Conservation (phyloP, 495 filamentous ascomycete species). For the Hyphodiscus hymeniophilus region DNA sequence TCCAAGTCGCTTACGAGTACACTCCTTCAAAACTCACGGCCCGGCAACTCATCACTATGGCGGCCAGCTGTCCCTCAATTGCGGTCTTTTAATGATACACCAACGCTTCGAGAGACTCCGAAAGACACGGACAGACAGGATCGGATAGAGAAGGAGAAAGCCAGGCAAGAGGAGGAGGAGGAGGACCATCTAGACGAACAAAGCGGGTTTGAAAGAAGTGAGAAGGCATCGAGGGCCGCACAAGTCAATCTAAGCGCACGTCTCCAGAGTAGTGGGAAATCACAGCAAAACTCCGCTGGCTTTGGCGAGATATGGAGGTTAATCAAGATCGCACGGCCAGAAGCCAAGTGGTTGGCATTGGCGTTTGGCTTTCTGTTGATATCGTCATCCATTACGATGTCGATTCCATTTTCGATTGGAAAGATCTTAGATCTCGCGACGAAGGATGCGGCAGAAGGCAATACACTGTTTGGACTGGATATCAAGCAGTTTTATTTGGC, state of each 20-base stretch:
- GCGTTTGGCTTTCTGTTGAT: conserved; percentile 80
- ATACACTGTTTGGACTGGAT: conserved; percentile 63
- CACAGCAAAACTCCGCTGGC: conserved; percentile 52
- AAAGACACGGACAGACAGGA: conserved; percentile 20
- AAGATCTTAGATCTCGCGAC: conserved; percentile 88
- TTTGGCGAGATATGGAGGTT: conserved; percentile 76
- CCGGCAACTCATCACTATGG: conserved; percentile 16
- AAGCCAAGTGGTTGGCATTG: conserved; percentile 65
- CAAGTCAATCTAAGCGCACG: conserved; percentile 84
- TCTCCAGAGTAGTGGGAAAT: conserved; percentile 63
- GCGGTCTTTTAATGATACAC: conserved; percentile 18
- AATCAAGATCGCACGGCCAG: conserved; percentile 80
- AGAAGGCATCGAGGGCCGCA: conserved; percentile 79
- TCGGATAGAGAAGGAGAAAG: conserved; percentile 19
- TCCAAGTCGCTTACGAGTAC: neutral
- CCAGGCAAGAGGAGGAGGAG: conserved; percentile 18
- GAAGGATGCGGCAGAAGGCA: conserved; percentile 41
- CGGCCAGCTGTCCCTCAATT: conserved; percentile 19
- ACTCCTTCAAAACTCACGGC: conserved; percentile 1
- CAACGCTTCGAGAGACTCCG: conserved; percentile 13
- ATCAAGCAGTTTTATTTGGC: conserved; percentile 70
- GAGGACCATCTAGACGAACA: conserved; percentile 16
- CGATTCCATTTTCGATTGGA: conserved; percentile 91
- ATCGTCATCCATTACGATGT: conserved; percentile 86
- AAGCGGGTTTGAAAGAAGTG: conserved; percentile 27